Evolutionary conservation across 352 stramenopile species (phyloP).

Genomic region (Globisporangium sylvaticum): DNA sequence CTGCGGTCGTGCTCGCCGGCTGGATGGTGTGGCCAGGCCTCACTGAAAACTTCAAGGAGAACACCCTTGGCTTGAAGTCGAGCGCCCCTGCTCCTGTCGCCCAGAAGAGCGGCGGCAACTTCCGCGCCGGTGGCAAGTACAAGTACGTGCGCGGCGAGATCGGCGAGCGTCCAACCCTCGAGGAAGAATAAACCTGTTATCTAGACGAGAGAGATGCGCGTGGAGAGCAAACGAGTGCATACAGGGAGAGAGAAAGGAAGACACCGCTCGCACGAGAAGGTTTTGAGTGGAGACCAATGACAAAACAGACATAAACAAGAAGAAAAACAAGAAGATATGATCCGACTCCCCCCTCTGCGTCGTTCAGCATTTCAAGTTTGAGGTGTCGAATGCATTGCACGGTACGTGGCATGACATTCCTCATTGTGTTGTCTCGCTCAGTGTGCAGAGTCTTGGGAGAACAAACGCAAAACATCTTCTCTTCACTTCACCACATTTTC

Average conservation of each 20-base stretch:
- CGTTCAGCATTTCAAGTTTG: not conserved
- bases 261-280: not conserved
- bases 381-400: too few relatives aligned
- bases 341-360: not conserved
- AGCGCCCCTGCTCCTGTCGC: constrained; percentile 17
- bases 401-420: too few relatives aligned
- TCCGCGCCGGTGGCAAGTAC: constrained; percentile 67
- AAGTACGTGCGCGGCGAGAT: constrained; percentile 76
- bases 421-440: too few relatives aligned
- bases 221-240: not conserved
- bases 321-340: constrained; percentile 5
- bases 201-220: not conserved
- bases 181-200: constrained; percentile 43
- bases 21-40: constrained; percentile 76
- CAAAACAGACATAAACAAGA: constrained; percentile 4
- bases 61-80: constrained; percentile 57
- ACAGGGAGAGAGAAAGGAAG: not conserved
- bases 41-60: constrained; percentile 68
- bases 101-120: constrained; percentile 25
- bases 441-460: too few relatives aligned
- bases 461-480: not conserved
- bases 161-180: constrained; percentile 64
- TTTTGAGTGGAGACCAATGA: constrained; percentile 3
- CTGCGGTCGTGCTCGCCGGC: constrained; percentile 40
- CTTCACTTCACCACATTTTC: not conserved